phyloP scores from a whole-genome alignment of 192 early-diverging fungal species.

The Backusella tarrabulga region DNA sequence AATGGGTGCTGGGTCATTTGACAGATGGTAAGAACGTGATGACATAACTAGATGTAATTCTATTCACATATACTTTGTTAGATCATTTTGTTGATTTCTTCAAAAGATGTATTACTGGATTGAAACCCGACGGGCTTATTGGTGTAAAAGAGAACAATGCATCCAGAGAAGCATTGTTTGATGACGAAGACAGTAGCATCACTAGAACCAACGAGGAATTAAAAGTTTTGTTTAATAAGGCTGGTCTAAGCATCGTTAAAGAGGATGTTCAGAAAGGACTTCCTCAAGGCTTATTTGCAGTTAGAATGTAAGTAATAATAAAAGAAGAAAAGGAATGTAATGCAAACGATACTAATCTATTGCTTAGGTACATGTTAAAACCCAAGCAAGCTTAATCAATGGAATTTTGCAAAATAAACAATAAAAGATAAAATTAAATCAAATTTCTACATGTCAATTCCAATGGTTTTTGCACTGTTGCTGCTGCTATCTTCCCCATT shows the following conservation, averaged over 20 bases:
- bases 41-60: neutral
- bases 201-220: slow-evolving; percentile 64
- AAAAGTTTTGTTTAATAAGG: slow-evolving; percentile 58
- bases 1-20: slow-evolving; percentile 95
- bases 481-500: neutral
- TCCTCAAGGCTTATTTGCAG: slow-evolving; percentile 62
- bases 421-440: neutral
- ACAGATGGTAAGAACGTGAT: slow-evolving; percentile 65
- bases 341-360: neutral
- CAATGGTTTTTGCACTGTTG: neutral
- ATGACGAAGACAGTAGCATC: slow-evolving; percentile 82
- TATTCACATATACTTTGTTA: slow-evolving; percentile 18
- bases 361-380: slow-evolving; percentile 20
- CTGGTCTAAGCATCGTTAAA: slow-evolving; percentile 62
- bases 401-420: neutral
- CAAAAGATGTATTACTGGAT: slow-evolving; percentile 63
- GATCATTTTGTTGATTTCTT: slow-evolving; percentile 87
- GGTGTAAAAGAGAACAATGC: slow-evolving; percentile 93
- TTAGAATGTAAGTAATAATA: slow-evolving; percentile 62
- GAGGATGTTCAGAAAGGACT: slow-evolving; percentile 67
- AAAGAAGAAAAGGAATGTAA: neutral
- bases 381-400: neutral
- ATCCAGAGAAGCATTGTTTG: slow-evolving; percentile 60
- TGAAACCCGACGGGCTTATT: slow-evolving; percentile 71
- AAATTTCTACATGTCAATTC: neutral